phyloP scores from a whole-genome alignment of 371 early-diverging fungal genomes.

The Zychaea mexicana region DNA sequence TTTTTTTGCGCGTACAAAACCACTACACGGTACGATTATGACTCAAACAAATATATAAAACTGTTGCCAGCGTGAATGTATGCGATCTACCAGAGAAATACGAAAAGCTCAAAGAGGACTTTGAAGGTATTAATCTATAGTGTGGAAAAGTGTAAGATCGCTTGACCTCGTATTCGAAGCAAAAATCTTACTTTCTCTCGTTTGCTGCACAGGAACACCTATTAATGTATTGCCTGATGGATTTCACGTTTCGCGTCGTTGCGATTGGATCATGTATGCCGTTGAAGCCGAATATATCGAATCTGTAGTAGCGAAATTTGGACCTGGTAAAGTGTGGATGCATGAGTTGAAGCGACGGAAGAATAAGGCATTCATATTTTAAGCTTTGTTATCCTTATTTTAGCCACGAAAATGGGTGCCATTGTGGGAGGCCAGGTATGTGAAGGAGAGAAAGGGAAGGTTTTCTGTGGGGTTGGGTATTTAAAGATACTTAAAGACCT shows the following conservation, averaged over 20 bases:
- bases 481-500: neutral
- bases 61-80: slow-evolving; percentile 66
- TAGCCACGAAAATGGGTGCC: slow-evolving; percentile 88
- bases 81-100: slow-evolving; percentile 85
- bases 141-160: too few species aligned
- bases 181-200: too few species aligned
- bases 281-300: slow-evolving; percentile 92
- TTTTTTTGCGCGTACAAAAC: too few species aligned
- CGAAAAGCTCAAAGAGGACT: slow-evolving; percentile 63
- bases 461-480: too few species aligned
- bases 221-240: slow-evolving; percentile 82
- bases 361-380: neutral
- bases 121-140: slow-evolving; percentile 45
- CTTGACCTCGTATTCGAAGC: too few species aligned
- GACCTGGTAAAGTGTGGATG: slow-evolving; percentile 63
- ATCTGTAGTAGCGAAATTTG: slow-evolving; percentile 79
- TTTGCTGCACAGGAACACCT: slow-evolving; percentile 39
- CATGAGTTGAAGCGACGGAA: neutral
- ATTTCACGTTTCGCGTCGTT: slow-evolving; percentile 77
- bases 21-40: too few species aligned
- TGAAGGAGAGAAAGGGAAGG: neutral
- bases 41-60: too few species aligned
- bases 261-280: slow-evolving; percentile 92
- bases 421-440: slow-evolving; percentile 81
- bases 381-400: neutral